Conservation (phyloP, 2,329 filamentous ascomycete species). For the Trichoderma oligosporum region DNA sequence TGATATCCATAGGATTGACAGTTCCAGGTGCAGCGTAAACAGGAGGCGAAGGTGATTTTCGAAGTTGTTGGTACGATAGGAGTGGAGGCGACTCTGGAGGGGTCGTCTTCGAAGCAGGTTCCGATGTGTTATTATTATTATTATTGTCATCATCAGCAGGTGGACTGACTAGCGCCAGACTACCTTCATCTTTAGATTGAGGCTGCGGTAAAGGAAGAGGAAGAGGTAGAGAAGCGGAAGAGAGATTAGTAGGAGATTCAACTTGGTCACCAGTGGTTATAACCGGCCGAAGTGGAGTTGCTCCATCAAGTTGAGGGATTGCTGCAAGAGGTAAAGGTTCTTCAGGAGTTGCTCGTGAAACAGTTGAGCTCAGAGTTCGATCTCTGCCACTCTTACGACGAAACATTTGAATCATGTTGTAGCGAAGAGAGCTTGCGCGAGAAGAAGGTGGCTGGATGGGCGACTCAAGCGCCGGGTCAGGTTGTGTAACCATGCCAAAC, state of each 20-base stretch:
- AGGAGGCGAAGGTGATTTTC: slow-evolving; percentile 31
- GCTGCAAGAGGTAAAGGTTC: background rate
- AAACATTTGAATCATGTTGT: slow-evolving; percentile 37
- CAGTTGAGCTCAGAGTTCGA: slow-evolving; percentile 28
- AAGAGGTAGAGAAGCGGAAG: slow-evolving; percentile 7
- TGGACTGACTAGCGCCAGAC: slow-evolving; percentile 7
- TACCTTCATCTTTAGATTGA: slow-evolving; percentile 2
- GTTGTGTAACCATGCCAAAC: slow-evolving; percentile 37
- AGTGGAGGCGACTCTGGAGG: slow-evolving; percentile 28
- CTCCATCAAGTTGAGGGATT: slow-evolving; percentile 1
- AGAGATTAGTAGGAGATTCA: slow-evolving; percentile 19
- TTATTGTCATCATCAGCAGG: too few relatives aligned
- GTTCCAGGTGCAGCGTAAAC: slow-evolving; percentile 42
- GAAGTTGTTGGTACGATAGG: slow-evolving; percentile 23
- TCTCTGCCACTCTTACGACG: slow-evolving; percentile 35
- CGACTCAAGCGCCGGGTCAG: slow-evolving; percentile 23
- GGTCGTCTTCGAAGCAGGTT: slow-evolving; percentile 26
- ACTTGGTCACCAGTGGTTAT: slow-evolving; percentile 16
- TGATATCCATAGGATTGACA: slow-evolving; percentile 53
- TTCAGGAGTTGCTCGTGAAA: slow-evolving; percentile 7
- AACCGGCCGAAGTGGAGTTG: slow-evolving; percentile 18
- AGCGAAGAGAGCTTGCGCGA: slow-evolving; percentile 34
- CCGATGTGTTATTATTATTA: slow-evolving; percentile 16
- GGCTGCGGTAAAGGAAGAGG: slow-evolving; percentile 13
- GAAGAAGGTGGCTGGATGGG: slow-evolving; percentile 27